phyloP scores from a whole-genome alignment of 2,329 filamentous ascomycete species.

The Colletotrichum spinosum region DNA sequence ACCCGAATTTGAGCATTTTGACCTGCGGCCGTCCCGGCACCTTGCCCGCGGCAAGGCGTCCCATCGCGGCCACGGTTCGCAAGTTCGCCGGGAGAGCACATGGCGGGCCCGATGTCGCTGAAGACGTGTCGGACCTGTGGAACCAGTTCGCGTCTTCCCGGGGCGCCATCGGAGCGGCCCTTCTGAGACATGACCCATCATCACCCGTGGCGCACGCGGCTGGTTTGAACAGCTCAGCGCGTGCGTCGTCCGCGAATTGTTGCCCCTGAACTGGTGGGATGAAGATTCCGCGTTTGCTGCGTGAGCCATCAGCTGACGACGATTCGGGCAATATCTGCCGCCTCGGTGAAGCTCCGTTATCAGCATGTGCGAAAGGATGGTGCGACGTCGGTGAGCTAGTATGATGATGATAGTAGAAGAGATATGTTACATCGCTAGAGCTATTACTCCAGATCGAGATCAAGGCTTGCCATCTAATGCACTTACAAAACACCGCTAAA shows the following conservation, averaged over 20 bases:
- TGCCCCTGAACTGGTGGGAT: slow-evolving; percentile 22
- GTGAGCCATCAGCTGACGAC: no score
- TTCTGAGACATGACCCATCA: slow-evolving; percentile 7
- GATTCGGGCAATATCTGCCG: background rate
- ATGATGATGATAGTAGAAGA: slow-evolving; percentile 15
- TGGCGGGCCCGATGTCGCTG: slow-evolving; percentile 5
- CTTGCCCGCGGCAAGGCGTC: slow-evolving; percentile 26
- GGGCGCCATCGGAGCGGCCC: slow-evolving; percentile 10
- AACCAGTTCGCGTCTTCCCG: slow-evolving; percentile 2
- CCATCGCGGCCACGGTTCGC: slow-evolving; percentile 24
- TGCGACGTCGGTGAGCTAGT: slow-evolving; percentile 6
- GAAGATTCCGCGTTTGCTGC: no score
- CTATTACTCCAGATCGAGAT: slow-evolving; percentile 27
- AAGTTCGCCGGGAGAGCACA: slow-evolving; percentile 4
- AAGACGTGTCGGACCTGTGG: background rate
- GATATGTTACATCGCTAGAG: slow-evolving; percentile 15
- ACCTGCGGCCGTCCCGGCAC: slow-evolving; percentile 19
- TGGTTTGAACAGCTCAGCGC: background rate
- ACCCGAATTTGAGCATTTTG: slow-evolving; percentile 9
- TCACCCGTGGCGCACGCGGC: background rate
- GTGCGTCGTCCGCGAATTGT: slow-evolving; percentile 3
- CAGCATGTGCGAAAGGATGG: background rate
- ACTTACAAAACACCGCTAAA: slow-evolving; percentile 25
- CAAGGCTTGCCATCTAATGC: slow-evolving; percentile 24
- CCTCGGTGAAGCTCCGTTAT: background rate